Conservation (phyloP, 2,329 filamentous ascomycete species). For the Penicillium sclerotiorum region DNA sequence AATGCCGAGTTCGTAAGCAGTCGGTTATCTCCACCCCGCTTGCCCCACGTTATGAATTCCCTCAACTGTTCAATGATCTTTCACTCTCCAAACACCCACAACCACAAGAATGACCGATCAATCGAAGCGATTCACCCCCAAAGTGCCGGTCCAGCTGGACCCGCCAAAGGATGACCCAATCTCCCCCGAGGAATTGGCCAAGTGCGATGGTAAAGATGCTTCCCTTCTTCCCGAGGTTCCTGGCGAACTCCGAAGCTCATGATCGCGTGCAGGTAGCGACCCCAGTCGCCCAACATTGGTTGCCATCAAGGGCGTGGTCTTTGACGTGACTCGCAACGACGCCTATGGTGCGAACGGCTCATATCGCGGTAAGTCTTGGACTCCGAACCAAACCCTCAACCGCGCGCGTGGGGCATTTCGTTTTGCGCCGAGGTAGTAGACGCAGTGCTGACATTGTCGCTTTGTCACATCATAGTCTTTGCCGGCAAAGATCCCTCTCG, state of each 20-base stretch:
- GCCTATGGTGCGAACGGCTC: conserved; percentile 80
- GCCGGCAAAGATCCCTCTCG: conserved; percentile 95
- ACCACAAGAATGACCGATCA: conserved; percentile 32
- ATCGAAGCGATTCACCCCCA: conserved; percentile 45
- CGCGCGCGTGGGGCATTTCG: neutral
- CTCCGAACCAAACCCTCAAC: neutral
- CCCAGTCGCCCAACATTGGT: conserved; percentile 58
- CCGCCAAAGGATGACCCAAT: conserved; percentile 89
- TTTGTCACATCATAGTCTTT: conserved; percentile 66
- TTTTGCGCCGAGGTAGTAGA: neutral
- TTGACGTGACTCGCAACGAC: conserved; percentile 89
- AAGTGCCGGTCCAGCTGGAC: conserved; percentile 59
- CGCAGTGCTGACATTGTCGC: neutral
- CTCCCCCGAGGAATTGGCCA: conserved; percentile 73
- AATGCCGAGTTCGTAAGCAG: conserved; percentile 18
- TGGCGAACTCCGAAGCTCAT: neutral
- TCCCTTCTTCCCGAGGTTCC: neutral
- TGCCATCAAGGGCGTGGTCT: conserved; percentile 82
- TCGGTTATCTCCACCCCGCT: conserved; percentile 16
- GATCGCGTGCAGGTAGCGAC: conserved; percentile 37
- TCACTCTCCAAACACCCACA: conserved; percentile 1
- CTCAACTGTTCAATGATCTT: neutral
- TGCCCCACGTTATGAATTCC: conserved; percentile 25
- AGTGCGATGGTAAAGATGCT: conserved; percentile 71
- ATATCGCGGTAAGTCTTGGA: conserved; percentile 72